Evolutionary conservation across 805 yeast species (phyloP), one percentile per base, ranked within the genome.

Genomic region (Wickerhamomyces subpelliculosus): DNA sequence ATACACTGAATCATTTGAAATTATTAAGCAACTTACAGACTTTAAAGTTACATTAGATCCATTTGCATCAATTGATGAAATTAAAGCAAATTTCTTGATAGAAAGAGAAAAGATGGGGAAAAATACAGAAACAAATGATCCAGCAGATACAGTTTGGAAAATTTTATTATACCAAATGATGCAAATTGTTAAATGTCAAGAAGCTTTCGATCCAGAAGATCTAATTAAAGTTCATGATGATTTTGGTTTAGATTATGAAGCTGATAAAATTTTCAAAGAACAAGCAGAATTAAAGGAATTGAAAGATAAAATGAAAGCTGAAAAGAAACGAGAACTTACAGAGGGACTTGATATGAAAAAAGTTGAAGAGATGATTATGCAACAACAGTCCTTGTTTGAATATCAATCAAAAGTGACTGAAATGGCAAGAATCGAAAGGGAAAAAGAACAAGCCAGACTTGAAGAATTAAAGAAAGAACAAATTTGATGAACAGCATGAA

Each of bases 41-140:
- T 5, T 19, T 7, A 17, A 23, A 23, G 42, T 34, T 6, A 26
- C 47, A 3, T 24, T 46, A 34, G 49, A 46, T 30, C 47, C 46
- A 34, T 40, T 41, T 32, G 33, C 47, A 8, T 28, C 39, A 18
- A 14, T 35, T 31, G 35, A 17, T 14, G 25, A 12, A n/a, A 19
- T 21, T 8, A 23, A 31, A 10, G 21, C 35, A n/a, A n/a, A n/a
- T n/a, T n/a, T n/a, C n/a, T n/a, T n/a, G n/a, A 12, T 23, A 19
- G 5, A 14, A 32, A 23, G 35, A 29, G 11, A 19, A 29, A 17
- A 9, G 31, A 8, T 28, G n/a, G n/a, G n/a, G n/a, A n/a, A n/a
- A n/a, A n/a, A n/a, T 12, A n/a, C 31, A 16, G 6, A 16, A 36
- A 27, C 35, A 42, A 2, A 42, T 14, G 43, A 44, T 9, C 36